These are phyloP conservation scores for Boletellus dicymbophilus DNA, from an alignment of 1,284 basidiomycete genomes.

Conservation along the genomic window DNA sequence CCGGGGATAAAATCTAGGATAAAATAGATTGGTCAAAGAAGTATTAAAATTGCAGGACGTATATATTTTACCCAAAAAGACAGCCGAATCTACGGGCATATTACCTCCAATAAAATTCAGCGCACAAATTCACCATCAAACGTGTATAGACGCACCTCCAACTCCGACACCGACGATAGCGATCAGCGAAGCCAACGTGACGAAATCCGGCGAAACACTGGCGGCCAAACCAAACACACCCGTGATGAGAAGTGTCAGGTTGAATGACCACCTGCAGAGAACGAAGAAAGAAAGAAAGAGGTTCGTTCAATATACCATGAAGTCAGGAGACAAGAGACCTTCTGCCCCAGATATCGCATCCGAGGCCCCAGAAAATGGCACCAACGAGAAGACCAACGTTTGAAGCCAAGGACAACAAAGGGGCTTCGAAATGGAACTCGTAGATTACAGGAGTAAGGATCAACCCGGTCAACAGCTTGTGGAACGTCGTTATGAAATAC, in stretches of 20 bases:
- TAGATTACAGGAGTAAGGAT: slow-evolving; percentile 57
- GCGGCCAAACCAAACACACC: slow-evolving; percentile 66
- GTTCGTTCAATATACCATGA: background rate
- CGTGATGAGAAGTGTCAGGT: slow-evolving; percentile 70
- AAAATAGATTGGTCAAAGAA: background rate
- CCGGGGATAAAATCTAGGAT: slow-evolving; percentile 62
- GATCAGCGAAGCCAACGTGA: slow-evolving; percentile 52
- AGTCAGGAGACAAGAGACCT: slow-evolving; percentile 30
- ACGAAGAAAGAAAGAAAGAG: too few species aligned
- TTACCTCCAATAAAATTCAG: slow-evolving; percentile 36
- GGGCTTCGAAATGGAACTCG: slow-evolving; percentile 58
- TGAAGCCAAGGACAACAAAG: slow-evolving; percentile 57
- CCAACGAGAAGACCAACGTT: slow-evolving; percentile 66
- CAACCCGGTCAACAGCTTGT: slow-evolving; percentile 51
- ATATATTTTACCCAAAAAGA: slow-evolving; percentile 52
- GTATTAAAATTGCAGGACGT: background rate
- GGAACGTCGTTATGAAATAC: background rate
- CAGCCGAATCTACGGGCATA: slow-evolving; percentile 62
- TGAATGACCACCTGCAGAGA: slow-evolving; percentile 61
- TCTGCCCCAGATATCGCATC: slow-evolving; percentile 65
- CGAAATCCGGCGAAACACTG: slow-evolving; percentile 54
- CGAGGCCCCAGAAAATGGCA: slow-evolving; percentile 66
- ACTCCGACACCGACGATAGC: slow-evolving; percentile 51
- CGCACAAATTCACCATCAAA: background rate
- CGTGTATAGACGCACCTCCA: slow-evolving; percentile 35